These are phyloP conservation scores for Aspergillus pseudoviridinutans DNA, from an alignment of 2,329 filamentous ascomycete species.

Conservation along the genomic window DNA sequence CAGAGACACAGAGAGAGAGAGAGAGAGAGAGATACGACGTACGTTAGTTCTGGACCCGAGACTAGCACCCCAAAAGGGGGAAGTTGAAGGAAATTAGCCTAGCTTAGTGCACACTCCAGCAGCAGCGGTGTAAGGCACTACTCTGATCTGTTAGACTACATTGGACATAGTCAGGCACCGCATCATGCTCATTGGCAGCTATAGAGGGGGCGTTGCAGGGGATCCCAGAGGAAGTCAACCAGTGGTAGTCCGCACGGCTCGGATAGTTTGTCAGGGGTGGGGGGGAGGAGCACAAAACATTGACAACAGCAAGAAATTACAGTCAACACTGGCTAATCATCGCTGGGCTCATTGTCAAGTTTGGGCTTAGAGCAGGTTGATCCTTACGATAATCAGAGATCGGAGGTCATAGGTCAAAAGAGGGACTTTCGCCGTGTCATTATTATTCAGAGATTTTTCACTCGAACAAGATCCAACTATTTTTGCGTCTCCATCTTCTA, in stretches of 20 bases:
- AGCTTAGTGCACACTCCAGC: too few species aligned
- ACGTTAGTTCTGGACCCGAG: not conserved
- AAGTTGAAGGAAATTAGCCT: not conserved
- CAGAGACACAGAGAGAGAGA: not conserved
- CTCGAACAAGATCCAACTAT: not conserved
- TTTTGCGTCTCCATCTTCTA: not conserved
- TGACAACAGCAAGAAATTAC: constrained; percentile 3
- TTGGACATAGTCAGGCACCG: constrained; percentile 10
- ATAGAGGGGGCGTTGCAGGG: not conserved
- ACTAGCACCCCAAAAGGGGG: not conserved
- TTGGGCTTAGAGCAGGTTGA: not conserved
- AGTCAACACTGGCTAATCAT: constrained; percentile 4
- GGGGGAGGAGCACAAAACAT: not conserved
- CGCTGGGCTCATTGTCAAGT: not conserved
- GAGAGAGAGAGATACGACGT: too few species aligned
- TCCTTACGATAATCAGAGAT: not conserved
- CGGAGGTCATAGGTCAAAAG: not conserved
- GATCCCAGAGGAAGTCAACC: not conserved
- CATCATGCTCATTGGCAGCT: constrained; percentile 4
- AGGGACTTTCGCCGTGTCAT: not conserved
- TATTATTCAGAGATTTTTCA: not conserved
- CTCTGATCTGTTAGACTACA: not conserved
- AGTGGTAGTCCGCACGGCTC: constrained; percentile 12
- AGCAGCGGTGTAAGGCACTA: not conserved
- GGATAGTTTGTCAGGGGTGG: constrained; percentile 6